phyloP scores from a whole-genome alignment of 352 stramenopile genomes.

The Globisporangium takayamanum region DNA sequence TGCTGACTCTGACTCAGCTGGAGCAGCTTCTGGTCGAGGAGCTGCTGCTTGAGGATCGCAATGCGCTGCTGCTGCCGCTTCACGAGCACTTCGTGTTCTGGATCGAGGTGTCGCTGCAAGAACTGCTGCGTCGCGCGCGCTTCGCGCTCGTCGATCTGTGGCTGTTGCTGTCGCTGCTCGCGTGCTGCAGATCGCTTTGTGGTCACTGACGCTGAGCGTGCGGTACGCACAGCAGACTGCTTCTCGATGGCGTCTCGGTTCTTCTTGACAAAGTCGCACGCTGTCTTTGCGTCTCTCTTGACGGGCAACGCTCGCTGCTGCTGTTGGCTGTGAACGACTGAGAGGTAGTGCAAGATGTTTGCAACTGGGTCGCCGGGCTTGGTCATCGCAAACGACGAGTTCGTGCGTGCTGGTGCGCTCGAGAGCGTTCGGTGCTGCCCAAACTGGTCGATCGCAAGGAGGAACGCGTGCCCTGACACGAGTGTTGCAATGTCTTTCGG shows the following conservation, averaged over 20 bases:
- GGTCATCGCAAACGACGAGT: conserved; percentile 13
- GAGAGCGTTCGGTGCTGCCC: conserved; percentile 25
- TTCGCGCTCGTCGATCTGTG: conserved; percentile 3
- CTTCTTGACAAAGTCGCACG: conserved; percentile 4
- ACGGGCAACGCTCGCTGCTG: neutral
- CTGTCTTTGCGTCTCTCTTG: neutral
- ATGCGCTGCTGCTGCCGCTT: conserved; percentile 49
- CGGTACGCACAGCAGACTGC: neutral
- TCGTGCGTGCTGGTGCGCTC: conserved; percentile 1
- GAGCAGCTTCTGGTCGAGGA: conserved; percentile 51
- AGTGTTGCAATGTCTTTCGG: too few species aligned
- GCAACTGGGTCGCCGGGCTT: conserved; percentile 30
- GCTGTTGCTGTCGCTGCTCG: neutral
- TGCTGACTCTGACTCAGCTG: conserved; percentile 11
- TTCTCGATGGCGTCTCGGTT: conserved; percentile 2
- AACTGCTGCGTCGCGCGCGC: conserved; percentile 3
- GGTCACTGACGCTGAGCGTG: neutral
- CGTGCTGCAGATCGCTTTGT: too few species aligned
- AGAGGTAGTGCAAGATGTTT: conserved; percentile 47
- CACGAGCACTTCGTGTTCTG: conserved; percentile 18
- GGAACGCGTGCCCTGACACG: conserved; percentile 30
- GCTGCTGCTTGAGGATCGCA: conserved; percentile 53
- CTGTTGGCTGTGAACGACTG: conserved; percentile 26
- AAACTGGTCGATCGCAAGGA: conserved; percentile 30
- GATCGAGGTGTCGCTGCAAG: conserved; percentile 7